phyloP scores from a whole-genome alignment of 2,329 filamentous ascomycete species.

The Tolypocladium amazonense region DNA sequence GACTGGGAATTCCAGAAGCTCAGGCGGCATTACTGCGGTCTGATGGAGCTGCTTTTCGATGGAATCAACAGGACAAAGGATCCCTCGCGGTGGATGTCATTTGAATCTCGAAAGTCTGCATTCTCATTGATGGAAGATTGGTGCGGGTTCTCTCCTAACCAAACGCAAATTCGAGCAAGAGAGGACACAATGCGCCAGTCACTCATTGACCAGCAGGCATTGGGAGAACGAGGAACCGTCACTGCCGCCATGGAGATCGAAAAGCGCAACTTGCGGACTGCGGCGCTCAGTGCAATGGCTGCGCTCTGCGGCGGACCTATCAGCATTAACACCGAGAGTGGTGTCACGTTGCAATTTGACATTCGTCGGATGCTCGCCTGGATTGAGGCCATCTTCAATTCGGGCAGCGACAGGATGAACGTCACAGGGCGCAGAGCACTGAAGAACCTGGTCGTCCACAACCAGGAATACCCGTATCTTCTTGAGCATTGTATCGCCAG shows the following conservation, averaged over 20 bases:
- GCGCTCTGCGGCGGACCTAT: conserved; percentile 80
- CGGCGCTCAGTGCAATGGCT: conserved; percentile 91
- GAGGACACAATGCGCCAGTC: conserved; percentile 84
- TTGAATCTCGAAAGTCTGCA: conserved; percentile 88
- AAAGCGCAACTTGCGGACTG: conserved; percentile 81
- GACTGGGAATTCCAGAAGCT: conserved; percentile 92
- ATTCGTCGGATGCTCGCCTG: conserved; percentile 85
- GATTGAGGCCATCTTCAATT: conserved; percentile 92
- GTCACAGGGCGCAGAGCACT: conserved; percentile 79
- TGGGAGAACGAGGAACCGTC: conserved; percentile 64
- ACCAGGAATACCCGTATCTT: conserved; percentile 75
- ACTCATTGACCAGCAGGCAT: conserved; percentile 67
- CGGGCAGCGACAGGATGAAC: conserved; percentile 84
- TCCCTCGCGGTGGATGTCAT: conserved; percentile 89
- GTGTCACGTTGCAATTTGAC: conserved; percentile 82
- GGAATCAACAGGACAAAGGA: conserved; percentile 79
- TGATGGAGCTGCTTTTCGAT: conserved; percentile 88
- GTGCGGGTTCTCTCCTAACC: conserved; percentile 95
- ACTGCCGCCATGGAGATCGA: conserved; percentile 95
- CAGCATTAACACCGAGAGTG: conserved; percentile 78
- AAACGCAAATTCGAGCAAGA: conserved; percentile 66
- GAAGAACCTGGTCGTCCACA: conserved; percentile 82
- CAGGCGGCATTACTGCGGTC: conserved; percentile 83
- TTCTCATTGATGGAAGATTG: conserved; percentile 98
- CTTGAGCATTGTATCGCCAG: conserved; percentile 83